Conservation (phyloP, 306 rosid species). For the Rosa lucieae region DNA sequence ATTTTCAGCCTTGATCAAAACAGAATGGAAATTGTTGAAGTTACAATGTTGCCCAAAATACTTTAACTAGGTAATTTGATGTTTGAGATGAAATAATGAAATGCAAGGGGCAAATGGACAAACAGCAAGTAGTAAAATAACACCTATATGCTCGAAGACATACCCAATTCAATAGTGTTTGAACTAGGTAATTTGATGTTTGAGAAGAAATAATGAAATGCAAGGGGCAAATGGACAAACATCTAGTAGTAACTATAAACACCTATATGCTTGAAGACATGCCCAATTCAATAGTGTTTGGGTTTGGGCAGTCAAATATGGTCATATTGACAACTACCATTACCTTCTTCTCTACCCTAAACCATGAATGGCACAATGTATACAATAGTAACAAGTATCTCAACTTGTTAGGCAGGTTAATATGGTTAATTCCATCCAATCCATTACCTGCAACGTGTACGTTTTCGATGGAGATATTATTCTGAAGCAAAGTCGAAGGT, state of each 20-base stretch:
- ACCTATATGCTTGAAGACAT: background rate
- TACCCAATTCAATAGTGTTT: background rate
- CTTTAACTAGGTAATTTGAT: background rate
- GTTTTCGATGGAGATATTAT: conserved; percentile 86
- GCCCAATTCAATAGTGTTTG: background rate
- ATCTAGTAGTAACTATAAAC: background rate
- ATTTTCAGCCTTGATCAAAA: conserved; percentile 80
- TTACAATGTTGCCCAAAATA: conserved; percentile 9
- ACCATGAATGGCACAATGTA: background rate
- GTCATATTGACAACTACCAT: background rate
- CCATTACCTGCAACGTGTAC: conserved; percentile 81
- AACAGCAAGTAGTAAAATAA: background rate
- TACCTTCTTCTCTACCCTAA: background rate
- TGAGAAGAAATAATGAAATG: background rate
- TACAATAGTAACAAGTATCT: background rate
- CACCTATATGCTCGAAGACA: background rate
- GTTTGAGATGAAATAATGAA: background rate
- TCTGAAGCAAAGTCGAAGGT: conserved; percentile 94
- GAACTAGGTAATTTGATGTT: background rate
- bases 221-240: background rate
- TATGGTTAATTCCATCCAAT: conserved; percentile 11
- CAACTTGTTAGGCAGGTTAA: background rate
- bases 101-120: background rate
- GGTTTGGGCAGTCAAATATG: background rate
- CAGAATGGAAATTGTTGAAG: conserved; percentile 19